These are phyloP conservation scores for Arxiozyma bovina DNA, from an alignment of 1,139 yeast species.

Conservation along the genomic window DNA sequence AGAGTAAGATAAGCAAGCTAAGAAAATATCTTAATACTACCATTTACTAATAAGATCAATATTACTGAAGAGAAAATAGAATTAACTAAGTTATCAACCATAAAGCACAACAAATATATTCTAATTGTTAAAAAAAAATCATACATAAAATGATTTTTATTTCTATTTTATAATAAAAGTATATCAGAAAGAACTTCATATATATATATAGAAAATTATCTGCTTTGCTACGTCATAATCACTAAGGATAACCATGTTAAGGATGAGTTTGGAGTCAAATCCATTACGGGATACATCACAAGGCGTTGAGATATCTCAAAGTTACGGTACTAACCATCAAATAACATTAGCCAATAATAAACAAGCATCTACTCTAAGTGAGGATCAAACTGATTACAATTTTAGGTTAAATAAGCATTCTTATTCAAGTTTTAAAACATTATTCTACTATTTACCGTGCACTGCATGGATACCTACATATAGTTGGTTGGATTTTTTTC, in stretches of 20 bases:
- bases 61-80: no score
- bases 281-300: not conserved
- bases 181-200: no score
- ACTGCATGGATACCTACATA: constrained; percentile 72
- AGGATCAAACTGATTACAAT: not conserved
- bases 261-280: not conserved
- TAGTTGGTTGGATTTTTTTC: constrained; percentile 42
- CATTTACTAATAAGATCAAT: no score
- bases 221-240: constrained; percentile 33
- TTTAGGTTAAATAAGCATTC: not conserved
- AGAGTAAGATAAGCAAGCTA: no score
- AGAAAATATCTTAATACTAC: no score
- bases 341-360: not conserved
- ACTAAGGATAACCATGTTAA: not conserved
- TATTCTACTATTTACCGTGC: constrained; percentile 75
- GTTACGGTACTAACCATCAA: not conserved
- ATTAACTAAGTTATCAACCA: no score
- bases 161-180: not conserved
- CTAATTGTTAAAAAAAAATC: no score
- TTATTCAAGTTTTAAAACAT: constrained; percentile 15
- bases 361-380: not conserved
- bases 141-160: not conserved
- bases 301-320: not conserved
- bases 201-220: not conserved
- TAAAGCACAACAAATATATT: no score